These are phyloP conservation scores for Aureobasidium sp. DNA, from an alignment of 2,329 filamentous ascomycete genomes.

Conservation along the genomic window DNA sequence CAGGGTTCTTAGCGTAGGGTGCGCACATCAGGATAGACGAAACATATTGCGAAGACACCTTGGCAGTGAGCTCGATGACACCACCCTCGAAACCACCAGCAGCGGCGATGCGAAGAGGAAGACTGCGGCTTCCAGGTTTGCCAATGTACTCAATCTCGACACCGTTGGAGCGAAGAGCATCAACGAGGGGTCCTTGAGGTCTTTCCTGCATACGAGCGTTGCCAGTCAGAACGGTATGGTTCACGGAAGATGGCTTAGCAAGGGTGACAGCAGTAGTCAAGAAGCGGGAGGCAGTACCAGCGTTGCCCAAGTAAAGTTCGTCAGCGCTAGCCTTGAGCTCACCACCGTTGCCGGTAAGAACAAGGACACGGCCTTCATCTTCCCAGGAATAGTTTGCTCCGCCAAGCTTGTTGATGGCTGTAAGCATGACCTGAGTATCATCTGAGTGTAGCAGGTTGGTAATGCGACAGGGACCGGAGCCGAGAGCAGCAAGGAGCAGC, in stretches of 20 bases:
- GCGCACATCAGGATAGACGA: slow-evolving; percentile 95
- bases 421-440: slow-evolving; percentile 95
- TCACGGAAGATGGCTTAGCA: slow-evolving; percentile 56
- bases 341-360: slow-evolving; percentile 87
- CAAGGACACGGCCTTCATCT: slow-evolving; percentile 82
- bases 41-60: slow-evolving; percentile 97
- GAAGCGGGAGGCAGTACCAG: slow-evolving; percentile 92
- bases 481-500: slow-evolving; percentile 85
- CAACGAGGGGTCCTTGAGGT: slow-evolving; percentile 87
- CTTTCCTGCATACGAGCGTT: slow-evolving; percentile 95
- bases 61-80: slow-evolving; percentile 83
- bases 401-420: slow-evolving; percentile 75
- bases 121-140: slow-evolving; percentile 70
- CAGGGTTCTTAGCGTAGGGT: slow-evolving; percentile 89
- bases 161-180: slow-evolving; percentile 80
- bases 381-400: slow-evolving; percentile 92
- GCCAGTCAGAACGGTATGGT: slow-evolving; percentile 76
- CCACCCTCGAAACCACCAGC: slow-evolving; percentile 79
- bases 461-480: slow-evolving; percentile 76
- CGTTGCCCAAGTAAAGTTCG: slow-evolving; percentile 88
- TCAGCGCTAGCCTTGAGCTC: slow-evolving; percentile 66
- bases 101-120: slow-evolving; percentile 77
- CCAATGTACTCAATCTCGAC: slow-evolving; percentile 82
- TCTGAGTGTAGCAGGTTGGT: slow-evolving; percentile 93
- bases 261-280: slow-evolving; percentile 85